Percentiles rank a stretch among this genome's conserved stretches.
Conservation (phyloP, 1,284 basidiomycete species). For the Cryptococcus sp. region DNA sequence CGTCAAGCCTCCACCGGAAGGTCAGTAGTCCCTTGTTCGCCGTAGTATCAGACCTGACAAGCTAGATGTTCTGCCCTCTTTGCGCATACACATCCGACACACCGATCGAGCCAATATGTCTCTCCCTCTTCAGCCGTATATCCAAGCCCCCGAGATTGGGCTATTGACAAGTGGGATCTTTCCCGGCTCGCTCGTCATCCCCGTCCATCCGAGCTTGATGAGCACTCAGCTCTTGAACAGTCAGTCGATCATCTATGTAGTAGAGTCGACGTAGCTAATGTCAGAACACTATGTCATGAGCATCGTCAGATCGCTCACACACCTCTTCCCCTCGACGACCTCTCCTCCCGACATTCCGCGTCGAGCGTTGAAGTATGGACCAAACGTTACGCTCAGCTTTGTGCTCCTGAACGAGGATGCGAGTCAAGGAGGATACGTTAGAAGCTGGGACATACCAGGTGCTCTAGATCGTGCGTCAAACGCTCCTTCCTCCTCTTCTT, state of each 20-base stretch:
- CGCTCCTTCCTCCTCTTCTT: too few species aligned
- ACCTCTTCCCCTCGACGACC: constrained; percentile 28
- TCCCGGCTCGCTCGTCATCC: constrained; percentile 32
- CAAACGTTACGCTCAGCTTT: constrained; percentile 56
- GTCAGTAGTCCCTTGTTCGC: constrained; percentile 6
- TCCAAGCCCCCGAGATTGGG: constrained; percentile 21
- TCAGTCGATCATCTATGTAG: constrained; percentile 8
- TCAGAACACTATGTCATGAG: constrained; percentile 36
- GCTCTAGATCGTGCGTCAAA: constrained; percentile 58
- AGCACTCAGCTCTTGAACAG: constrained; percentile 25
- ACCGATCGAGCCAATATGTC: constrained; percentile 23
- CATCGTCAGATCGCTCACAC: constrained; percentile 52
- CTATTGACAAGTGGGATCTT: constrained; percentile 19
- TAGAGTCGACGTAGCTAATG: neutral
- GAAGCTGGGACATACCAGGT: constrained; percentile 65
- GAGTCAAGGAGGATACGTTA: constrained; percentile 57
- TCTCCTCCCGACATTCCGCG: constrained; percentile 29
- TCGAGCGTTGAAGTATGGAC: constrained; percentile 56
- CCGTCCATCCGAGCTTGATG: constrained; percentile 29
- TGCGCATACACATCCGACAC: constrained; percentile 26
- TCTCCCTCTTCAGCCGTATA: constrained; percentile 38
- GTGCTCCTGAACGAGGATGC: constrained; percentile 78
- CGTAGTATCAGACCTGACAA: too few species aligned
- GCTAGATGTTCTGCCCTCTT: constrained; percentile 6
- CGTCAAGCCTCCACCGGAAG: constrained; percentile 8